Base-by-base conservation (phyloP, 2,329 filamentous ascomycete species). In the Penicillium sp. region DNA sequence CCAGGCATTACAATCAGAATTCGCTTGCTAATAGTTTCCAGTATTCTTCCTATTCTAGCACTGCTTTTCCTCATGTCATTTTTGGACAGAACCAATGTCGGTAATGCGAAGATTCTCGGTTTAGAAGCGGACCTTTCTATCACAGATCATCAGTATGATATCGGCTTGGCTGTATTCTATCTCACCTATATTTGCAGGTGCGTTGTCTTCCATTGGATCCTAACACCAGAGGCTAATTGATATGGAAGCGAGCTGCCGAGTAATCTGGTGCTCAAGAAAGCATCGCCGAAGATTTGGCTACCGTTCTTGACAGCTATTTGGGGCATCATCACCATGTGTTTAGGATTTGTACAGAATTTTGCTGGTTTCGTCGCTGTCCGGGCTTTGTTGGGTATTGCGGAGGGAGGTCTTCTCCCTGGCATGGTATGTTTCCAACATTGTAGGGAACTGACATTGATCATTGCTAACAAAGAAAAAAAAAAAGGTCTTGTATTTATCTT, bases 81-180 rank as follows among this genome's bases (percentile, higher is more conserved):
- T 61, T 77, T 84, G 55, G 88, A 90, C 71, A 81, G 88, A 42
- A 89, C 87, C n/a, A 90, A 90, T 68, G 85, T 90, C 38, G 88
- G 87, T 38, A 89, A 90, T 66, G 87, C 87, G 25, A 85, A 85
- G 60, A 84, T 89, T 9, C 79, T 87, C 51, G 83, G 84, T 0
- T 78, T 90, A 15, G 83, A 88, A 63, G 63, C 75, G 1, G 83
- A 86, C 65, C 70, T 88, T 2, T 68, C 75, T 44, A 84, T 90
- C 61, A 82, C 75, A 6, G 83, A 86, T 57, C 74, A 79, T 54
- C 84, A 89, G 67, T 90, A 89, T 70, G 83, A 86, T 48, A 81
- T 84, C 42, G 86, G 86, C 1, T 75, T 89, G 31, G 81, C 84
- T 13, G 83, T 87, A 1, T 89, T 86, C 66, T 89, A 88, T 70